phyloP scores from a whole-genome alignment of 441 rosid genomes.

The Euphorbia schlechtendalii region DNA sequence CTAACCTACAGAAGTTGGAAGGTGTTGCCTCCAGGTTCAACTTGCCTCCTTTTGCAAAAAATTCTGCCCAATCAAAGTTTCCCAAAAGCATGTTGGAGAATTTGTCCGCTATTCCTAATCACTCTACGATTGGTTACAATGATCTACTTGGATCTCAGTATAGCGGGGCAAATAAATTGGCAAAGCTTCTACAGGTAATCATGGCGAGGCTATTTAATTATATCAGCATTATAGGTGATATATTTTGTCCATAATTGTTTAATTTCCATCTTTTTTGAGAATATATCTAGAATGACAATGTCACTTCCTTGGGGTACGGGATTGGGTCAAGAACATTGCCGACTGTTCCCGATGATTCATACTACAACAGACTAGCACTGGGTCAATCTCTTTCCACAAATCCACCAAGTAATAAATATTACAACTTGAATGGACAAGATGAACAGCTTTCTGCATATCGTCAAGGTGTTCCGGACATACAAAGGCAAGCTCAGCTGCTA shows the following conservation, averaged over 20 bases:
- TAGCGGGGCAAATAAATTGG: slow-evolving; percentile 17
- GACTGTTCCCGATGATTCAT: slow-evolving; percentile 14
- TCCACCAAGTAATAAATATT: slow-evolving; percentile 14
- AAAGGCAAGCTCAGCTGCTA: slow-evolving; percentile 18
- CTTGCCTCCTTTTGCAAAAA: slow-evolving; percentile 21
- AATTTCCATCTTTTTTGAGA: not conserved
- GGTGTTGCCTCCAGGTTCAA: slow-evolving; percentile 19
- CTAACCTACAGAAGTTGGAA: slow-evolving; percentile 15
- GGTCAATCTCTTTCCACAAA: slow-evolving; percentile 19
- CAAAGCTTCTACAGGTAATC: slow-evolving; percentile 32
- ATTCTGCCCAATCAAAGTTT: slow-evolving; percentile 24
- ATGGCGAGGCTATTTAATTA: not conserved
- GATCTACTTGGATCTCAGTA: slow-evolving; percentile 19
- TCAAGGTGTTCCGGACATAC: not conserved
- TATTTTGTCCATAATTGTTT: not conserved
- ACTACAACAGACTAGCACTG: slow-evolving; percentile 20
- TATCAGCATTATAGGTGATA: not conserved
- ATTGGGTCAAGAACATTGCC: slow-evolving; percentile 21
- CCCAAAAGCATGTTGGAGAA: slow-evolving; percentile 24
- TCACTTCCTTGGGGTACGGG: slow-evolving; percentile 22
- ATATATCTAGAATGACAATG: slow-evolving; percentile 23
- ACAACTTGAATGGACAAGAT: slow-evolving; percentile 19
- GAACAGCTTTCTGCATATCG: slow-evolving; percentile 17
- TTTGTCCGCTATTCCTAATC: slow-evolving; percentile 11
- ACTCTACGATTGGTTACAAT: slow-evolving; percentile 23